These are phyloP conservation scores for Euphorbia neoarborescens DNA, from an alignment of 441 rosid genomes.

Conservation along the genomic window DNA sequence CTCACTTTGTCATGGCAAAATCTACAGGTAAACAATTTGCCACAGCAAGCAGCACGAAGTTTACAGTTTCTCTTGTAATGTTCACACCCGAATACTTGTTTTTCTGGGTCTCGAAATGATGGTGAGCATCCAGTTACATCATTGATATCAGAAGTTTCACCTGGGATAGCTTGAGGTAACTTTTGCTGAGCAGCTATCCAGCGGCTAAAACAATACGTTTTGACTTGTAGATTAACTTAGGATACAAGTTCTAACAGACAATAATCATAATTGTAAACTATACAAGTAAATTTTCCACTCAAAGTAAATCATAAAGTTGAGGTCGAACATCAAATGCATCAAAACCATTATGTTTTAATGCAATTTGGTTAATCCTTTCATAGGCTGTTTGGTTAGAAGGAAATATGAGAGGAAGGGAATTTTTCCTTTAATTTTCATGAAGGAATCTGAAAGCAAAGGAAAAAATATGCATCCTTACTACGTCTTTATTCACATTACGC, in stretches of 20 bases:
- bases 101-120: slow-evolving; percentile 57
- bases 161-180: slow-evolving; percentile 32
- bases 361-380: neutral
- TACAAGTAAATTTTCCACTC: neutral
- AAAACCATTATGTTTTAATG: neutral
- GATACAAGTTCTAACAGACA: neutral
- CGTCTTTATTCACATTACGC: neutral
- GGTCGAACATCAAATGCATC: neutral
- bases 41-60: slow-evolving; percentile 74
- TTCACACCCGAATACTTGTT: slow-evolving; percentile 59
- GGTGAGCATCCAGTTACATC: slow-evolving; percentile 45
- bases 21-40: slow-evolving; percentile 65
- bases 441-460: neutral
- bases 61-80: slow-evolving; percentile 85
- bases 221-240: slow-evolving; percentile 7
- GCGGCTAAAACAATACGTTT: slow-evolving; percentile 41
- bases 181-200: slow-evolving; percentile 77
- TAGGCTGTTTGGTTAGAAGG: neutral
- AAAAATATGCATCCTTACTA: neutral
- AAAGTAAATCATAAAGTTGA: neutral
- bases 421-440: neutral
- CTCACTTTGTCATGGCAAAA: slow-evolving; percentile 84
- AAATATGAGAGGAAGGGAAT: neutral
- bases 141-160: slow-evolving; percentile 39
- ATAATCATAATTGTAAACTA: neutral